A percentile compares a stretch with the other conserved stretches of the same genome.
Evolutionary conservation across 495 filamentous ascomycete species (phyloP).

Genomic region (Neurospora tetrasperma): DNA sequence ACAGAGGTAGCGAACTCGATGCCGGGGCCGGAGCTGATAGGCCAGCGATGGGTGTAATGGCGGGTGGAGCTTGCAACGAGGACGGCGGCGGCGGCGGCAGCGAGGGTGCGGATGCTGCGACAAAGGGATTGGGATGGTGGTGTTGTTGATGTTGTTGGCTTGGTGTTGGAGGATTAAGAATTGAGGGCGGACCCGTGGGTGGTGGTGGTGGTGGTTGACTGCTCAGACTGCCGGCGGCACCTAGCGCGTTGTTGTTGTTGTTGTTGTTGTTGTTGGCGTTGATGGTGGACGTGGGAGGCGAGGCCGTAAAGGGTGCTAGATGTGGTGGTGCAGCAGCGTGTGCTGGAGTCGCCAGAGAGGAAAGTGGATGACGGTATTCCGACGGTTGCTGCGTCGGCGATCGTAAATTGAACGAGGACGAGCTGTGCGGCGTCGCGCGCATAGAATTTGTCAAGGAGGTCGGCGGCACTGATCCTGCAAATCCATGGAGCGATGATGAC

Average conservation of each 20-base stretch:
- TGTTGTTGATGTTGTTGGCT: not conserved
- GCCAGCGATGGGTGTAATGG: conserved; percentile 7
- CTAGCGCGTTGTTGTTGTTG: conserved; percentile 5
- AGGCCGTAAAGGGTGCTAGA: conserved; percentile 11
- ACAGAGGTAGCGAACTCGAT: not conserved
- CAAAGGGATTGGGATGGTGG: conserved; percentile 16
- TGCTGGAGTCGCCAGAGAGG: not conserved
- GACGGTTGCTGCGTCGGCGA: conserved; percentile 29
- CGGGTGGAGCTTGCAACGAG: conserved; percentile 20
- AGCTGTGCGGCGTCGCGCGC: conserved; percentile 1
- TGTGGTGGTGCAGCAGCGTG: not conserved
- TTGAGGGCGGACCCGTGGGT: conserved; percentile 17
- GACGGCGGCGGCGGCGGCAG: conserved; percentile 10
- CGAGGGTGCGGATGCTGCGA: conserved; percentile 14
- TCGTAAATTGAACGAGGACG: conserved; percentile 25
- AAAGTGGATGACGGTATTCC: not conserved
- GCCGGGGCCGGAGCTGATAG: conserved; percentile 3
- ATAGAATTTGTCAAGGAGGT: not conserved
- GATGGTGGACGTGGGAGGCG: conserved; percentile 13
- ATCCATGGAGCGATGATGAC: conserved; percentile 16
- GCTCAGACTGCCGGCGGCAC: not conserved
- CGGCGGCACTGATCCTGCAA: not conserved
- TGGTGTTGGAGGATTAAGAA: conserved; percentile 15
- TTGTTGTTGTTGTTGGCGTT: conserved; percentile 4
- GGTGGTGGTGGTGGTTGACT: not conserved